Evolutionary conservation across 176 grass and related monocot genomes (phyloP), one percentile per base, ranked within the genome.

Genomic region (Ensete ventricosum): DNA sequence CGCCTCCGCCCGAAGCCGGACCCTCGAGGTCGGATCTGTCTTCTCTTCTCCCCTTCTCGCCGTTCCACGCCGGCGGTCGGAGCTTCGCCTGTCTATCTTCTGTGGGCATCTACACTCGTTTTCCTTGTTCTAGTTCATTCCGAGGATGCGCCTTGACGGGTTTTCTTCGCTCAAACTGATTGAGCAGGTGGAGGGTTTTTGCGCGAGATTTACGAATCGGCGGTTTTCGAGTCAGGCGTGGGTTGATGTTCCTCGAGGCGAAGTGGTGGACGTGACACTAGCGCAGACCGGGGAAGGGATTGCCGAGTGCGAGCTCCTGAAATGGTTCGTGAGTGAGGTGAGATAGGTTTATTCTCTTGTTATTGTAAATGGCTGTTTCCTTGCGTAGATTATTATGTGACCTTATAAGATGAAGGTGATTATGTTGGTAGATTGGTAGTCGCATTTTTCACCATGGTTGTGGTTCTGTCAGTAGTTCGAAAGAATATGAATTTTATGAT

Each of bases 221-320:
- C 78, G 76, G 68, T 85, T 83, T 27, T 82, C 77, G 0, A 85
- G 68, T 73, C 73, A 80, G 20, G 78, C 79, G n/a, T 82, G 64
- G 27, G 53, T 77, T 13, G 82, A 76, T 53, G 77, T 55, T 13
- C 59, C 58, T 34, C 29, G 26, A 20, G 20, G 64, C 12, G 63
- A 17, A 51, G 76, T 93, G 82, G 90, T 98, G 80, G 88, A 89
- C 7, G 90, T 98, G 19, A 90, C 94, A 9, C 51, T 98, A 67
- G 90, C 94, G 71, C 90, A 98, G 71, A 98, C 94, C 1, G 94
- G 94, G 71, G 94, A 98, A 77, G 94, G 94, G 52, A 98, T 98
- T 69, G 94, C 94, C 2, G 90, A 98, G 80, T 93, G 94, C 82
- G 94, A 98, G 55, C 85, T 98, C 11, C 88, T 98, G 67, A 87